Evolutionary conservation across 2,329 filamentous ascomycete genomes (phyloP), one percentile per base, ranked within the genome.

Genomic region (Epichloe baconii): DNA sequence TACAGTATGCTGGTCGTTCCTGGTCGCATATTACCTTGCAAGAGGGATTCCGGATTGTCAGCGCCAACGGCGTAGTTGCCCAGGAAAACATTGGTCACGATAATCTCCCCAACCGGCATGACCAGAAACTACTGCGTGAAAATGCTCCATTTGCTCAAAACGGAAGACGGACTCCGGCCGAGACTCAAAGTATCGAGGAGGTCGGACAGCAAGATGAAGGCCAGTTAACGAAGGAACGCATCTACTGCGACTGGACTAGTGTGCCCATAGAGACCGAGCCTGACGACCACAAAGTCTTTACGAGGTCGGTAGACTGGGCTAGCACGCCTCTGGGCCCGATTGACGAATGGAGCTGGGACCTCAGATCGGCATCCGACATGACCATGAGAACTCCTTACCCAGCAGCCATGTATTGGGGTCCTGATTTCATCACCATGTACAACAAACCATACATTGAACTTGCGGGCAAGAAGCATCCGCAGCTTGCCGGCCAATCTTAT

Each of bases 361-460:
- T 78, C 21, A 71, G 73, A 36, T 70, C 75, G 50, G 65, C 65
- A 4, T 70, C 70, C 49, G 67, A 68, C 40, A 66, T 74, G 52
- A 63, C 71, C 14, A 64, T 74, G 85, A 82, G 79, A 14, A 83
- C 78, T 44, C 67, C 69, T 17, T 71, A 74, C 57, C 68, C 68
- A 5, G 64, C 68, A 17, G 78, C 77, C 10, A 78, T 82, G 65
- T 84, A 83, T 57, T 84, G 80, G 80, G 80, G 80, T 1, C 68
- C 74, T 2, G 73, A 83, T 36, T 71, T 79, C 45, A 73, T 80
- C 21, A 78, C 79, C 7, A 77, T 85, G 3, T 85, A 85, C 65
- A 85, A 85, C 55, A 80, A 85, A 61, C 77, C 80, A 1, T 85
- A 83, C 58, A 73, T 78, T 52, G 67, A 75, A 52, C 71, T 85